phyloP scores from a whole-genome alignment of 2,329 filamentous ascomycete genomes.

The Raffaelea deltoideospora region DNA sequence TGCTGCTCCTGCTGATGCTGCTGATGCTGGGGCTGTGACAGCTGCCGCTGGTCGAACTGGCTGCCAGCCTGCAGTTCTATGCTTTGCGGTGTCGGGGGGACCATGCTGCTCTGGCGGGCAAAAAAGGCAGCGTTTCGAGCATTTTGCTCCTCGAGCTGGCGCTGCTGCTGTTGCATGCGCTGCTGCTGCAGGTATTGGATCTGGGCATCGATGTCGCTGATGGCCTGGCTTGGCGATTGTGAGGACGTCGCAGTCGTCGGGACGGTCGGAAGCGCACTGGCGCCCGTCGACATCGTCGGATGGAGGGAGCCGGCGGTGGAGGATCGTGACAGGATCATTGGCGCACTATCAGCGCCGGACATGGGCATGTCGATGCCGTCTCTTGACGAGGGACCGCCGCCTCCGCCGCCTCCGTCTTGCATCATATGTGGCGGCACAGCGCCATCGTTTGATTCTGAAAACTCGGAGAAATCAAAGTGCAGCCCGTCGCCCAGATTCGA shows the following conservation, averaged over 20 bases:
- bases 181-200: slow-evolving; percentile 52
- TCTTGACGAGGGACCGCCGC: too few species aligned
- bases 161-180: slow-evolving; percentile 44
- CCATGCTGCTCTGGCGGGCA: slow-evolving; percentile 38
- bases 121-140: slow-evolving; percentile 40
- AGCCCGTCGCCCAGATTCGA: slow-evolving; percentile 35
- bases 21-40: slow-evolving; percentile 33
- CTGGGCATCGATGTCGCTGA: slow-evolving; percentile 47
- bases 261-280: slow-evolving; percentile 28
- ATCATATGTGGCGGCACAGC: slow-evolving; percentile 16
- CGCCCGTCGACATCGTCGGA: slow-evolving; percentile 5
- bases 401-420: too few species aligned
- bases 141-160: slow-evolving; percentile 41
- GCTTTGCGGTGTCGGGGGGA: slow-evolving; percentile 70
- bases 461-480: slow-evolving; percentile 45
- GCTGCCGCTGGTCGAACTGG: slow-evolving; percentile 37
- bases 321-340: slow-evolving; percentile 20
- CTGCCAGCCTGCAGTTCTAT: slow-evolving; percentile 54
- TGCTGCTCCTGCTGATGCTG: slow-evolving; percentile 35
- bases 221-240: slow-evolving; percentile 33
- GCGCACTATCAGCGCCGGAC: slow-evolving; percentile 24
- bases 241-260: slow-evolving; percentile 28
- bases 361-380: slow-evolving; percentile 35
- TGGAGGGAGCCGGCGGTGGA: slow-evolving; percentile 10
- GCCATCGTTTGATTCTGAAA: too few species aligned